Evolutionary conservation across 2,329 filamentous ascomycete species (phyloP), one percentile per base, ranked within the genome.

Genomic region (Fusarium concolor): DNA sequence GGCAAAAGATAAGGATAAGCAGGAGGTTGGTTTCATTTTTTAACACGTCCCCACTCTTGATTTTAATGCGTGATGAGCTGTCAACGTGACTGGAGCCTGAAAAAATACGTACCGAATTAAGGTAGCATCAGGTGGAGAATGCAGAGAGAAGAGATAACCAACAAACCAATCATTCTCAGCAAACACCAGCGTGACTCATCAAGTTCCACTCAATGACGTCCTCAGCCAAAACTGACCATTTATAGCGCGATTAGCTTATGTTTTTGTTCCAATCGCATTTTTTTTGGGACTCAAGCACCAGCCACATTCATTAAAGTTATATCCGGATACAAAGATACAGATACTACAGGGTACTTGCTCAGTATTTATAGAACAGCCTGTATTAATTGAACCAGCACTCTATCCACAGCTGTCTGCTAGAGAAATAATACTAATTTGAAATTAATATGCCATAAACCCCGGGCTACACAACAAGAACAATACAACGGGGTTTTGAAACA

Each of bases 21-120:
- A 35, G 33, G 33, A 52, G 49, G 49, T 44, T 52, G 49, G 37
- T 52, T 44, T 52, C 29, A 52, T 52, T 52, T 52, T 31, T 52
- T 24, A 52, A 43, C 33, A 7, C 3, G 49, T 44, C 49, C 18
- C 49, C 49, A 52, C 49, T 52, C 15, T 52, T 52, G 20, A 52
- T 52, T 52, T 44, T 18, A 44, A 44, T 31, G 49, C 49, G 5
- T 44, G 49, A n/a, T 52, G 49, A 52, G 18, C 37, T 52, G 49
- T 52, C 49, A 22, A 29, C 37, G 37, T 12, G 42, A 52, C 49
- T 52, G 49, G 49, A 44, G 47, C 47, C 49, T 52, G 49, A 15
- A 44, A 51, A 51, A n/a, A 10, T 38, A 17, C 47, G 24, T 51
- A 33, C 31, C 7, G 14, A 33, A 31, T 3, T n/a, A 35, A 9